A percentile compares a stretch with the other conserved stretches of the same genome.
Conservation (phyloP, 768 basidiomycete species). For the Hortiboletus campestris region DNA sequence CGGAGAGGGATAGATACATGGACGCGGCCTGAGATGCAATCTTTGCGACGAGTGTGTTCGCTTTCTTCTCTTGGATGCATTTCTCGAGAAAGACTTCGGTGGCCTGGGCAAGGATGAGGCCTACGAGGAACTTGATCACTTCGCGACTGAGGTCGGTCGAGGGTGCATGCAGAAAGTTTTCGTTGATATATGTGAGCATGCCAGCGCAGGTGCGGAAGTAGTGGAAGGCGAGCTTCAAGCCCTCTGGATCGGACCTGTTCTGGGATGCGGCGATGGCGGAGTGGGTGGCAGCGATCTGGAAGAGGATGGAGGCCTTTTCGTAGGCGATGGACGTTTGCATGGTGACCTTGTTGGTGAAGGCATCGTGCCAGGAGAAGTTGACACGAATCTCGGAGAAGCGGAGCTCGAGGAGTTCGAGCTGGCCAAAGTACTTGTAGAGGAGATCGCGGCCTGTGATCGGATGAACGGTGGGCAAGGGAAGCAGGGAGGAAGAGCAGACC, state of each 20-base stretch:
- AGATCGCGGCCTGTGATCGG: slow-evolving; percentile 71
- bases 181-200: slow-evolving; percentile 98
- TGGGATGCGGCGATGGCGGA: slow-evolving; percentile 87
- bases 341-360: slow-evolving; percentile 91
- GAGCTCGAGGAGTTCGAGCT: slow-evolving; percentile 94
- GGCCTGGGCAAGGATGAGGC: slow-evolving; percentile 88
- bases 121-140: slow-evolving; percentile 88
- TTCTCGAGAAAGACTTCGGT: slow-evolving; percentile 97
- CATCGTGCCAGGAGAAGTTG: slow-evolving; percentile 95
- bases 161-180: slow-evolving; percentile 98
- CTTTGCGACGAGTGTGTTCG: slow-evolving; percentile 72
- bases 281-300: slow-evolving; percentile 93
- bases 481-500: slow-evolving; percentile 45
- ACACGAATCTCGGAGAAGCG: slow-evolving; percentile 96
- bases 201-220: slow-evolving; percentile 89
- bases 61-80: slow-evolving; percentile 89
- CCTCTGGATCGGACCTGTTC: slow-evolving; percentile 85
- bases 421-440: slow-evolving; percentile 99
- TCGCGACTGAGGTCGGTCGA: slow-evolving; percentile 93
- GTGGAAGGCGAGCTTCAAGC: slow-evolving; percentile 89
- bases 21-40: slow-evolving; percentile 78
- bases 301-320: slow-evolving; percentile 97
- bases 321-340: slow-evolving; percentile 96
- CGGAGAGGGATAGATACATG: slow-evolving; percentile 79
- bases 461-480: background rate